Conservation (phyloP, 495 filamentous ascomycete genomes). For the Pseudotulostoma volvatum region DNA sequence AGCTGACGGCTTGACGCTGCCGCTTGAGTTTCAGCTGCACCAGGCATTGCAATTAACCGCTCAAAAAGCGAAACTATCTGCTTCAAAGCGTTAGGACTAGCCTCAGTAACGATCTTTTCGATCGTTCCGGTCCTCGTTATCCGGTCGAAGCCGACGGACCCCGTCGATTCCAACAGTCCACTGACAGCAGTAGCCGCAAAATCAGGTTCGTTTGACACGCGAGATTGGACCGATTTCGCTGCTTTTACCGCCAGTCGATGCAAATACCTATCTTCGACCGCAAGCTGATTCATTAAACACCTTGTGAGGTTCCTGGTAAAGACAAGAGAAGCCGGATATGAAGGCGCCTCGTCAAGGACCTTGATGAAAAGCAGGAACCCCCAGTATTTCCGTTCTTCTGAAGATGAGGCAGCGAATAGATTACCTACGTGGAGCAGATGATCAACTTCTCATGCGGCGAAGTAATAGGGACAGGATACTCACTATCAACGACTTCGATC, state of each 20-base stretch:
- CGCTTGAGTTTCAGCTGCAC: slow-evolving; percentile 24
- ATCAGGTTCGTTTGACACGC: slow-evolving; percentile 47
- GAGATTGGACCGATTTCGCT: slow-evolving; percentile 46
- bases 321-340: slow-evolving; percentile 33
- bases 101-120: slow-evolving; percentile 51
- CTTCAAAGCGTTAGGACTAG: slow-evolving; percentile 32
- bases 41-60: slow-evolving; percentile 22
- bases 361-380: slow-evolving; percentile 76
- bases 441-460: too few species aligned
- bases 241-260: slow-evolving; percentile 63
- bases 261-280: slow-evolving; percentile 69
- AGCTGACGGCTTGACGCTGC: slow-evolving; percentile 31
- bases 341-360: slow-evolving; percentile 37
- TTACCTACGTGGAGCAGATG: slow-evolving; percentile 37
- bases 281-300: slow-evolving; percentile 73
- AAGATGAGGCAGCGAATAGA: slow-evolving; percentile 63
- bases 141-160: slow-evolving; percentile 67
- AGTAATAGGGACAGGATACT: slow-evolving; percentile 25
- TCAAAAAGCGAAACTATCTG: slow-evolving; percentile 28
- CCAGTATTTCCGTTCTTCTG: slow-evolving; percentile 75
- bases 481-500: slow-evolving; percentile 75
- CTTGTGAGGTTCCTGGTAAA: slow-evolving; percentile 74
- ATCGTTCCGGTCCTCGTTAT: slow-evolving; percentile 79
- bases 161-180: slow-evolving; percentile 49
- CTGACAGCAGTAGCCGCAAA: slow-evolving; percentile 42